Evolutionary conservation across 192 early-diverging fungal genomes (phyloP).

Genomic region (Podila epicladia): DNA sequence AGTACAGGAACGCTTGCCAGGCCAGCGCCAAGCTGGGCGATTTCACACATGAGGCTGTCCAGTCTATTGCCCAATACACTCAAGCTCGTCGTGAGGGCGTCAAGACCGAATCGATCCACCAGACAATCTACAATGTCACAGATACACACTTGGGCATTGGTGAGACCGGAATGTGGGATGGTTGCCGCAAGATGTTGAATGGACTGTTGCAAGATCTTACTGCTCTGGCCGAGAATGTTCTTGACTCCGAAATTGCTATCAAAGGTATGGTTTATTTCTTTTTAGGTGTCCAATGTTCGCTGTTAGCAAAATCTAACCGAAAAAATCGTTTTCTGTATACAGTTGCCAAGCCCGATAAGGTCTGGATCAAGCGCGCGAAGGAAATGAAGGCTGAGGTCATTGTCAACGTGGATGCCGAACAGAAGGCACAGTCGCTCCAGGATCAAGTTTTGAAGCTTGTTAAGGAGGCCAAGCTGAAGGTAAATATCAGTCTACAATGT

Average conservation of each 20-base stretch:
- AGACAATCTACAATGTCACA: slow-evolving; percentile 65
- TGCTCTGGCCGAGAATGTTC: slow-evolving; percentile 55
- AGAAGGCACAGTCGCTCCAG: slow-evolving; percentile 75
- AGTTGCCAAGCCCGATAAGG: slow-evolving; percentile 64
- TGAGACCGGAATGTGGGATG: slow-evolving; percentile 70
- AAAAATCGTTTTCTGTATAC: not conserved
- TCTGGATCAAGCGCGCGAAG: slow-evolving; percentile 85
- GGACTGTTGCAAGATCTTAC: slow-evolving; percentile 57
- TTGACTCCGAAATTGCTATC: slow-evolving; percentile 63
- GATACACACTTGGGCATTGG: slow-evolving; percentile 65
- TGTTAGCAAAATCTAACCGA: not conserved
- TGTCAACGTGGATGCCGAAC: slow-evolving; percentile 83
- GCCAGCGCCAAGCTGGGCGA: slow-evolving; percentile 59
- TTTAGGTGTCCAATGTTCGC: not conserved
- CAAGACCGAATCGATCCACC: slow-evolving; percentile 49
- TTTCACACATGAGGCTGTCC: slow-evolving; percentile 57
- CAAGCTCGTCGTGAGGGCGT: slow-evolving; percentile 22
- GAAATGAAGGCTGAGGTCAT: slow-evolving; percentile 83
- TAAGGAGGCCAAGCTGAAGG: slow-evolving; percentile 81
- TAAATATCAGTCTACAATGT: slow-evolving; percentile 15
- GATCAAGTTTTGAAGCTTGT: slow-evolving; percentile 85
- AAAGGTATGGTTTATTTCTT: slow-evolving; percentile 52
- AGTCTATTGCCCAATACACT: slow-evolving; percentile 16
- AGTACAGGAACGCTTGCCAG: slow-evolving; percentile 57
- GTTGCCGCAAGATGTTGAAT: slow-evolving; percentile 60